Evolutionary conservation across 495 filamentous ascomycete genomes (phyloP), one percentile per base, ranked within the genome.

Genomic region (Achaetomiella virescens): DNA sequence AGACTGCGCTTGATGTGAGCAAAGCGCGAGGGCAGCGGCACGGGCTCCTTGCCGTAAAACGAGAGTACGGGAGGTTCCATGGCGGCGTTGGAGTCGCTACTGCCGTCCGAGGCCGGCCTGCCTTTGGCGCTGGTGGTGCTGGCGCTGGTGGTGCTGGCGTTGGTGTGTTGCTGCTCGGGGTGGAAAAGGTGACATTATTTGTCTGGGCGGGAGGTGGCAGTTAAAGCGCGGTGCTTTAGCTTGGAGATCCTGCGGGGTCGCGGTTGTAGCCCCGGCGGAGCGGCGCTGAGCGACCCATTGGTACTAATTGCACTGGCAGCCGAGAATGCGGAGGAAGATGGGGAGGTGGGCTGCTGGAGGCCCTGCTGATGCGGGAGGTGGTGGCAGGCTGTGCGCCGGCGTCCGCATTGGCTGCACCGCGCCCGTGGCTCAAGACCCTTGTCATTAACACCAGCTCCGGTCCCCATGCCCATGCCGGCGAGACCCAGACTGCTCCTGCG

Each of bases 21-120:
- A 61, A 92, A 96, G n/a, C 91, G 81, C 40, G 81, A 70, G 6
- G 88, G 85, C 5, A 96, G 75, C n/a, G 89, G 87, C 43, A 84
- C 75, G 10, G 87, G 83, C 57, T 85, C 75, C 27, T 82, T 80
- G 58, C 89, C 88, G 46, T 58, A 88, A 81, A 70, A 96, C 81
- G 60, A 91, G 77, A 71, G 82, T 80, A 58, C 88, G 82, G 66
- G 95, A 83, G 72, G 93, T 81, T 63, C 91, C 90, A 75, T 79
- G 66, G 61, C 55, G 63, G 61, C 48, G 54, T 48, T 56, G 38
- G 48, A 50, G 43, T 15, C 14, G 48, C 27, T 36, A 44, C 29
- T 35, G 18, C n/a, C 6, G 25, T 53, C 50, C 17, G 31, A 10
- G n/a, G 48, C 45, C 14, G 57, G 36, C 20, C 8, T 35, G 37